Conservation (phyloP, 768 basidiomycete species). For the Pleurotus cornucopiae region DNA sequence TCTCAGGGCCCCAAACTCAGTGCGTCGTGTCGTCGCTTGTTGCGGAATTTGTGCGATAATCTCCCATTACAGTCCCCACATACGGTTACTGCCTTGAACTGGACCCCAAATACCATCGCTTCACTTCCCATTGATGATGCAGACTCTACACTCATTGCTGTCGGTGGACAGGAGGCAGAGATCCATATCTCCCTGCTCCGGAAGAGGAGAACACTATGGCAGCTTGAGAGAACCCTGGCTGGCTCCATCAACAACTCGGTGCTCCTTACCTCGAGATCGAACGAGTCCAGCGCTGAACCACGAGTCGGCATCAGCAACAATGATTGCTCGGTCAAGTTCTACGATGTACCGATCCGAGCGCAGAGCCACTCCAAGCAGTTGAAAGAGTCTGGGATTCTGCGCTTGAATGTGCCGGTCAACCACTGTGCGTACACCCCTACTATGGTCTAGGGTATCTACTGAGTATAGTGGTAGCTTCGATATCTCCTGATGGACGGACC, state of each 20-base stretch:
- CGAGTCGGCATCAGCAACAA: conserved; percentile 84
- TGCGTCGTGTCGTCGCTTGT: conserved; percentile 25
- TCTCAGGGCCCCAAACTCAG: conserved; percentile 40
- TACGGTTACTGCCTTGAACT: conserved; percentile 43
- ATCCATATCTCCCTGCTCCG: conserved; percentile 51
- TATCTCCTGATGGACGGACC: conserved; percentile 85
- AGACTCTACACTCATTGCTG: conserved; percentile 49
- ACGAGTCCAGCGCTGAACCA: conserved; percentile 67
- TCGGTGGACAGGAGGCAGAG: conserved; percentile 65
- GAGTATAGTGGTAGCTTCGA: conserved; percentile 54
- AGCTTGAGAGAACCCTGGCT: conserved; percentile 44
- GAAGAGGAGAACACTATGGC: conserved; percentile 36
- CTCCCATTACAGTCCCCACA: conserved; percentile 28
- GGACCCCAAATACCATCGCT: conserved; percentile 53
- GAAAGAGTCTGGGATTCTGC: conserved; percentile 47
- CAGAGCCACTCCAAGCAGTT: conserved; percentile 36
- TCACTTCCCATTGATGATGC: conserved; percentile 40
- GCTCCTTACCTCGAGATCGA: conserved; percentile 57
- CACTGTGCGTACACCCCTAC: conserved; percentile 53
- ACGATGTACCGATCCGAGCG: conserved; percentile 60
- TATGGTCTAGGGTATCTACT: conserved; percentile 7
- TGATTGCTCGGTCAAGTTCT: conserved; percentile 77
- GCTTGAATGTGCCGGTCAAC: conserved; percentile 70
- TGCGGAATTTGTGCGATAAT: conserved; percentile 10
- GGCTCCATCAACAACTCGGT: conserved; percentile 86